Evolutionary conservation across 257 asterid genomes (phyloP).

Genomic region (Eustoma russellianum): DNA sequence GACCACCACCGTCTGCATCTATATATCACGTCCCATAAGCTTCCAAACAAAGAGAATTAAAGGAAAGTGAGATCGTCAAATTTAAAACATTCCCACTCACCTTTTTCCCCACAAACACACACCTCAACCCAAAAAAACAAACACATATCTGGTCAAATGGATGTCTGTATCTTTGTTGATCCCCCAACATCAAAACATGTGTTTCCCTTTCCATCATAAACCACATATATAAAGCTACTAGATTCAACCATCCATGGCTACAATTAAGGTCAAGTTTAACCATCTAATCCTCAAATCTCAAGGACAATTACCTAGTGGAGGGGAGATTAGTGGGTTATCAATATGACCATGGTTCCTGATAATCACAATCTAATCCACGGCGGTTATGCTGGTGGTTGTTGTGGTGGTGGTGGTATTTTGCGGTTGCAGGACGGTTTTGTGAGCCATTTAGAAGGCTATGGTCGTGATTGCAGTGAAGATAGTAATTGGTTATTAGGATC

Average conservation of each 20-base stretch:
- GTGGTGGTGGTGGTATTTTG: constrained; percentile 9
- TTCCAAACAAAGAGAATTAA: constrained; percentile 75
- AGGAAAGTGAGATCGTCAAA: constrained; percentile 64
- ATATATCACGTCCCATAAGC: constrained; percentile 44
- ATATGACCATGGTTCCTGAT: constrained; percentile 66
- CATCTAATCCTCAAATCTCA: background rate
- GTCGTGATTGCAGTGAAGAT: constrained; percentile 13
- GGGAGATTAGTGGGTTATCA: constrained; percentile 19
- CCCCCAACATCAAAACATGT: constrained; percentile 14
- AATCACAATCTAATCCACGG: constrained; percentile 14
- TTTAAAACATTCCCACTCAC: constrained; percentile 15
- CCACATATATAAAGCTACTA: background rate
- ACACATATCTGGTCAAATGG: constrained; percentile 32
- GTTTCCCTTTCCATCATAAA: constrained; percentile 15
- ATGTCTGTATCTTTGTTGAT: constrained; percentile 25
- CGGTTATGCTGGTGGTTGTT: constrained; percentile 7
- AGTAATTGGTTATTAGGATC: background rate
- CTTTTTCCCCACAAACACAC: background rate
- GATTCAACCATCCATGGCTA: constrained; percentile 28
- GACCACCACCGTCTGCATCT: constrained; percentile 53
- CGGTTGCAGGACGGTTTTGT: constrained; percentile 13
- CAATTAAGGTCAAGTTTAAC: constrained; percentile 1
- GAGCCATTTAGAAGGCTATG: constrained; percentile 36
- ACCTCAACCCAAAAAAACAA: background rate
- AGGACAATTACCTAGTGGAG: constrained; percentile 1